These are phyloP conservation scores for Thalassiosira ordinaria DNA, from an alignment of 352 stramenopile species.

Conservation along the genomic window DNA sequence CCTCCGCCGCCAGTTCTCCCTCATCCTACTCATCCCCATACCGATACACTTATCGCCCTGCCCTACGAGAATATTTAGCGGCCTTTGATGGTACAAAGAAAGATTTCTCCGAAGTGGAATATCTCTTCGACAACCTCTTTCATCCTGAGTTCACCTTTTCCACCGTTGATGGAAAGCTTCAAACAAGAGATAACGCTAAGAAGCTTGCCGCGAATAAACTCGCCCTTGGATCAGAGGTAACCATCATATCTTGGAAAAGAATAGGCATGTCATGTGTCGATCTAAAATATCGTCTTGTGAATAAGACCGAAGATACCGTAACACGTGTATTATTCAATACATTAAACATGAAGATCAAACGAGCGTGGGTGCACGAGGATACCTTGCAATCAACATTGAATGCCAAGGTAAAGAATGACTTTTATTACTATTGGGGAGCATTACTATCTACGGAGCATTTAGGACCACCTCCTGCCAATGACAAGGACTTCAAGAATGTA, in stretches of 20 bases:
- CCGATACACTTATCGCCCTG: background rate
- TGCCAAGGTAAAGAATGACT: background rate
- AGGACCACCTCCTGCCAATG: background rate
- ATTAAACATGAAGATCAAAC: background rate
- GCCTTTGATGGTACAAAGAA: background rate
- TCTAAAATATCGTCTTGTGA: background rate
- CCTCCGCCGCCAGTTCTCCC: too few species aligned
- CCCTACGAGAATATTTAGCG: background rate
- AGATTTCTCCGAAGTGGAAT: background rate
- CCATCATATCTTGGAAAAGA: background rate
- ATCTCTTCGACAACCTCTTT: background rate
- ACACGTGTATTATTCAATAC: background rate
- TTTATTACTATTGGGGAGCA: background rate
- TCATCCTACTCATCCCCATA: too few species aligned
- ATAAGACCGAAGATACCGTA: background rate
- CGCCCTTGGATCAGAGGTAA: background rate
- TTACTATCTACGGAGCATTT: background rate
- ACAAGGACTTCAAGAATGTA: background rate
- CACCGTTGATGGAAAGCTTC: background rate
- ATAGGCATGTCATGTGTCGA: background rate
- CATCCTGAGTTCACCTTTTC: background rate
- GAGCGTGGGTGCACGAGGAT: background rate
- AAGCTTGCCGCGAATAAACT: background rate
- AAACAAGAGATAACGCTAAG: background rate
- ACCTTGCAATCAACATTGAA: background rate